Evolutionary conservation across 148 eudicot genomes (phyloP).

Genomic region (Rhododendron ovatum): DNA sequence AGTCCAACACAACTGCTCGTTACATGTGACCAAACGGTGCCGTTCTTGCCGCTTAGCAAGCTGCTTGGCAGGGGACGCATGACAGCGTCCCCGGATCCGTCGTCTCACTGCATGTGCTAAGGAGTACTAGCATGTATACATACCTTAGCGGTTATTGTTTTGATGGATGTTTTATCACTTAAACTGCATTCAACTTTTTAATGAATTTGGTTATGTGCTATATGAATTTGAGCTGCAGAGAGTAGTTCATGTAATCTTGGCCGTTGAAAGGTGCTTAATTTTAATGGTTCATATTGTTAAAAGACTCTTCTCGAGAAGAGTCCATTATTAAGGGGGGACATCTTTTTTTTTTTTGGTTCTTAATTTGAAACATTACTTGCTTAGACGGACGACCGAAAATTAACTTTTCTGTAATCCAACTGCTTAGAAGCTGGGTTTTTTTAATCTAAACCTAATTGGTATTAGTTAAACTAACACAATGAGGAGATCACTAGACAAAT

Average conservation of each 20-base stretch:
- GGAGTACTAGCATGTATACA: neutral
- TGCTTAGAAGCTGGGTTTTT: too few species aligned
- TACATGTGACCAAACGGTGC: too few species aligned
- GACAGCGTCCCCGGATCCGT: too few species aligned
- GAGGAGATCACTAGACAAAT: neutral
- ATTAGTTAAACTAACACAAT: neutral
- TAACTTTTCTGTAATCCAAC: neutral
- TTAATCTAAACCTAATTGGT: neutral
- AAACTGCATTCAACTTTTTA: neutral
- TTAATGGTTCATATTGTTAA: neutral
- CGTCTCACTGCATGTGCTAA: neutral
- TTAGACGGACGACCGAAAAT: neutral
- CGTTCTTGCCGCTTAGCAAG: too few species aligned
- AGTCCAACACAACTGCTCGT: too few species aligned
- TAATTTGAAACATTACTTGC: neutral
- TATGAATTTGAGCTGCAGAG: too few species aligned
- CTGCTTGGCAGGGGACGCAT: too few species aligned
- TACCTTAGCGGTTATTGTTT: neutral
- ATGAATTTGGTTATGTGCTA: neutral
- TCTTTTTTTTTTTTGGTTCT: too few species aligned
- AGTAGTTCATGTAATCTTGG: neutral
- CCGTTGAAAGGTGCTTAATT: neutral
- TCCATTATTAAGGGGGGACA: neutral
- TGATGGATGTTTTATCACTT: neutral
- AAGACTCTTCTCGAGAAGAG: neutral